Base-by-base conservation (phyloP, 1,284 basidiomycete genomes). In the Ustilago curta region DNA sequence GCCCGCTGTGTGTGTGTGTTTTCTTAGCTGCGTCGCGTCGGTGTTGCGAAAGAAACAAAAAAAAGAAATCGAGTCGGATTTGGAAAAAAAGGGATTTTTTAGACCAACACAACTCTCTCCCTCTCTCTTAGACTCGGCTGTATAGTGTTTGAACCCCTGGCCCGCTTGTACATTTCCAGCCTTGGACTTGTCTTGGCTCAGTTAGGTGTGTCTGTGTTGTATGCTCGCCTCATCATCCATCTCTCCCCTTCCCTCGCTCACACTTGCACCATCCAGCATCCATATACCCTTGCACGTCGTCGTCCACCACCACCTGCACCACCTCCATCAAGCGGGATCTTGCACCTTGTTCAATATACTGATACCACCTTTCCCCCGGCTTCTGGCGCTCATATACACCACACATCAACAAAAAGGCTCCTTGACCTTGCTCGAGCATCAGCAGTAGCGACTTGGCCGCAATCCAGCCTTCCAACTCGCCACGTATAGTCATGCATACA, bases 291-390 rank as follows among this genome's bases (percentile, higher is more conserved):
- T 37, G 23, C 18, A 11, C 12, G 32, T 21, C 32, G 47, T 23
- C 45, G 21, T 18, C 45, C 54, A 56, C 39, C 47, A 45, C 47
- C 48, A 57, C 55, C 55, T 23, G 9, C 32, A 32, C 23, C 37
- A 37, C 12, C 35, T 16, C 12, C 55, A 49, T 40, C 55, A 49
- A 18, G 16, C 23, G 35, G 12, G 16, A 14, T 16, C 35, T 14
- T 37, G 12, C 31, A 23, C 35, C 23, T 14, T 25, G 12, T 25
- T 23, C 31, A 45, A 37, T 5, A 37, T 16, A 14, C 54, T 9
- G 7, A 56, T 12, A 21, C 31, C 32, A n/a, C 42, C 16, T 31
- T 45, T 14, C n/a, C 25, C n/a, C 29, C 12, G 7, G 27, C 8
- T 11, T n/a, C n/a, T 31, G 27, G 19, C 18, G 47, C 47, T 48